Percentiles rank a stretch among this genome's conserved stretches.
Evolutionary conservation across 2,329 filamentous ascomycete species (phyloP).

Genomic region (Neonectria hederae): DNA sequence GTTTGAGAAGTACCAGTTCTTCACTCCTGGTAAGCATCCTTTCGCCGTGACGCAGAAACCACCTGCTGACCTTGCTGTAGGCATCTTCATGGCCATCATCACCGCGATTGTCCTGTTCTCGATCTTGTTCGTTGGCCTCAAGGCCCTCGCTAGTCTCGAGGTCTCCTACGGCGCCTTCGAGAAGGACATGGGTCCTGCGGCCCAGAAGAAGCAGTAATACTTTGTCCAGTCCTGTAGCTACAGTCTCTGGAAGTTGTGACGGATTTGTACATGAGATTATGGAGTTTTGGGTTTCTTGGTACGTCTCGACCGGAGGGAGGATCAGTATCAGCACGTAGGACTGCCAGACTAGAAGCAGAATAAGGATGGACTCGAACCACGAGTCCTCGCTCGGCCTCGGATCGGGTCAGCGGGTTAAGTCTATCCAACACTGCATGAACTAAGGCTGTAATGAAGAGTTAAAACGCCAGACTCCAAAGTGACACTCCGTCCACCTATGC

Average conservation of each 20-base stretch:
- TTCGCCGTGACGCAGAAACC: no score
- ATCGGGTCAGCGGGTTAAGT: conserved; percentile 25
- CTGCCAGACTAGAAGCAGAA: conserved; percentile 33
- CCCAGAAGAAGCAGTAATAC: conserved; percentile 77
- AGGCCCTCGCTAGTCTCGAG: conserved; percentile 80
- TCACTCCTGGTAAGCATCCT: conserved; percentile 75
- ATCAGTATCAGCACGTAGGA: conserved; percentile 34
- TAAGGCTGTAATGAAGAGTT: conserved; percentile 25
- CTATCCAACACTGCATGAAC: conserved; percentile 18
- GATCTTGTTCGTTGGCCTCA: conserved; percentile 82
- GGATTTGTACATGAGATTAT: conserved; percentile 44
- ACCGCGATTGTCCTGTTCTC: conserved; percentile 75
- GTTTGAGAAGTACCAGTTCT: conserved; percentile 95
- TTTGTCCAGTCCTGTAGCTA: conserved; percentile 13
- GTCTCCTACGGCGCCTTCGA: conserved; percentile 96
- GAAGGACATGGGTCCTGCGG: conserved; percentile 91
- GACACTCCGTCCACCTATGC: conserved; percentile 7
- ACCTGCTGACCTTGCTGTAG: conserved; percentile 54
- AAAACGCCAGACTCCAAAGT: conserved; percentile 42
- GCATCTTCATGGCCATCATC: conserved; percentile 87
- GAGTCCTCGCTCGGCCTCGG: background rate
- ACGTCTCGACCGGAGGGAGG: conserved; percentile 36
- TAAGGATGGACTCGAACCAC: conserved; percentile 22
- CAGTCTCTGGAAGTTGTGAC: conserved; percentile 18
- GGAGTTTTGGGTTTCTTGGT: conserved; percentile 43